A percentile compares a stretch with the other conserved stretches of the same genome.
phyloP scores from a whole-genome alignment of 306 rosid species.

The Herpetospermum pedunculosum region DNA sequence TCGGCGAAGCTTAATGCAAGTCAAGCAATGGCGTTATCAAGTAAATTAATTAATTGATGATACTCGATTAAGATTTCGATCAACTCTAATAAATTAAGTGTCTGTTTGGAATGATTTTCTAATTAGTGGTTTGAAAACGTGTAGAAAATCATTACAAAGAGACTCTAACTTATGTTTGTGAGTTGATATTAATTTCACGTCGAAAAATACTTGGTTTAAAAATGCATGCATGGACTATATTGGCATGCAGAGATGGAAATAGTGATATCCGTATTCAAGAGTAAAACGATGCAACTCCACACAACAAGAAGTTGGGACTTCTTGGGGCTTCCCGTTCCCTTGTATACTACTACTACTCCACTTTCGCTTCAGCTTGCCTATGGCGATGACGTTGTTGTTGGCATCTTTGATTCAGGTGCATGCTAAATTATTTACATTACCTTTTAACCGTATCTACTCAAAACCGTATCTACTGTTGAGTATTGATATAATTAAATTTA shows the following conservation, averaged over 20 bases:
- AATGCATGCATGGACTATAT: no score
- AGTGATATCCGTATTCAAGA: conserved; percentile 42
- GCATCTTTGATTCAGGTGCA: conserved; percentile 49
- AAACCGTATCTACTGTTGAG: no score
- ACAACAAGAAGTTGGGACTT: conserved; percentile 64
- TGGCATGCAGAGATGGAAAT: conserved; percentile 31
- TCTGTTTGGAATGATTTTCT: no score
- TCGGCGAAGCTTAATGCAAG: conserved; percentile 45
- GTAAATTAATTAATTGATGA: conserved; percentile 5
- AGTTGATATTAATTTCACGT: no score
- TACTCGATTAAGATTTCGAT: neutral
- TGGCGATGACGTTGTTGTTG: conserved; percentile 33
- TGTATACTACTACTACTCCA: neutral
- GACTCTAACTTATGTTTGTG: no score
- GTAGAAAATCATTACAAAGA: no score
- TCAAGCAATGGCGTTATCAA: conserved; percentile 34
- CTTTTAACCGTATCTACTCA: no score
- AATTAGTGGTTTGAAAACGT: no score
- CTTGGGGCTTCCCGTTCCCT: conserved; percentile 24
- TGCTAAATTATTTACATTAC: no score
- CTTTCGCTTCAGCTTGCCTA: conserved; percentile 19
- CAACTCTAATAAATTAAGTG: no score
- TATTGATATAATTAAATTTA: no score
- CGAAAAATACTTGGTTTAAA: no score
- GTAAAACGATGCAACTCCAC: conserved; percentile 27